These are phyloP conservation scores for Avena insularis DNA, from an alignment of 176 grass and related monocot species.

Conservation along the genomic window DNA sequence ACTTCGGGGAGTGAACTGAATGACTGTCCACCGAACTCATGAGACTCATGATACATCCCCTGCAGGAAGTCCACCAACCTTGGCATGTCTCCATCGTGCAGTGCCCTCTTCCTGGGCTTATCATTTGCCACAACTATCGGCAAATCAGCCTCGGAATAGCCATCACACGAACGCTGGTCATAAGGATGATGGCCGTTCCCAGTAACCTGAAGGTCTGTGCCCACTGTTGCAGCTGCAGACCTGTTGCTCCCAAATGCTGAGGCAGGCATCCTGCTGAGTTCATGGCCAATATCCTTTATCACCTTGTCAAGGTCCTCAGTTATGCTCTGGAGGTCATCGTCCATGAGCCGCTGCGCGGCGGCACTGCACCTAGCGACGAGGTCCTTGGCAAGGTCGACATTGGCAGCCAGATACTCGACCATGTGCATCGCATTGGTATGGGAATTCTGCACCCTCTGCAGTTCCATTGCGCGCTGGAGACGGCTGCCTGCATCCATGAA, in stretches of 20 bases:
- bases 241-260: conserved; percentile 50
- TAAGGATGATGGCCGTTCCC: conserved; percentile 16
- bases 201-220: conserved; percentile 37
- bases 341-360: conserved; percentile 45
- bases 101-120: conserved; percentile 43
- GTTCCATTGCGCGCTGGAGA: conserved; percentile 51
- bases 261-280: conserved; percentile 66
- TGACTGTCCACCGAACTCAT: conserved; percentile 47
- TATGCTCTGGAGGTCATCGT: conserved; percentile 62
- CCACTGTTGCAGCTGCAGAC: conserved; percentile 31
- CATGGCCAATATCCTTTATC: conserved; percentile 65
- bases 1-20: conserved; percentile 54
- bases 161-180: conserved; percentile 27
- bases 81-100: conserved; percentile 52
- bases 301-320: conserved; percentile 66
- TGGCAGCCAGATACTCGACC: conserved; percentile 66
- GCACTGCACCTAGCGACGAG: conserved; percentile 54
- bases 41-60: conserved; percentile 55
- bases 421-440: conserved; percentile 29
- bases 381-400: conserved; percentile 78
- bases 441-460: conserved; percentile 42
- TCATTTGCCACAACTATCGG: conserved; percentile 16
- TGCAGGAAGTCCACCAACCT: conserved; percentile 69
- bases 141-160: conserved; percentile 22
- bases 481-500: conserved; percentile 65